phyloP scores from a whole-genome alignment of 1,139 yeast species.

The Yamadazyma friedrichii region DNA sequence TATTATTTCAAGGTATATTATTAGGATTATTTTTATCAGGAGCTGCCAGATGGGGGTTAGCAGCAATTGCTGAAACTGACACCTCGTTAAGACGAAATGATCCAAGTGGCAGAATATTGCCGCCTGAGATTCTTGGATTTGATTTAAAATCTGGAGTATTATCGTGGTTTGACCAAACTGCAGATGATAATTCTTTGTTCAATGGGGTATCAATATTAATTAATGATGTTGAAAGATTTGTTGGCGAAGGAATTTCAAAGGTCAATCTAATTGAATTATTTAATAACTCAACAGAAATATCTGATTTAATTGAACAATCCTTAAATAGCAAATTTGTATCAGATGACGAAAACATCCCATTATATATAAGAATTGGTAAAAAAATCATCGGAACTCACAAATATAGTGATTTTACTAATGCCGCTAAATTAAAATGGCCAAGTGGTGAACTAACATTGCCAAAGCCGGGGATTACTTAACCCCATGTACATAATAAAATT shows the following conservation, averaged over 20 bases:
- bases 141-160: conserved; percentile 30
- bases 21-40: conserved; percentile 84
- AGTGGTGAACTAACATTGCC: conserved; percentile 50
- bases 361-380: conserved; percentile 57
- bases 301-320: conserved; percentile 29
- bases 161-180: conserved; percentile 29
- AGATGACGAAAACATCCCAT: conserved; percentile 29
- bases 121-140: conserved; percentile 51
- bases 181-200: conserved; percentile 14
- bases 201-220: conserved; percentile 62
- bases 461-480: conserved; percentile 38
- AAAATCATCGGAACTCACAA: conserved; percentile 39
- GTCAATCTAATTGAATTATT: conserved; percentile 43
- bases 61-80: conserved; percentile 80
- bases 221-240: conserved; percentile 76
- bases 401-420: conserved; percentile 56
- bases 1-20: conserved; percentile 78
- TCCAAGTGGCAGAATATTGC: conserved; percentile 60
- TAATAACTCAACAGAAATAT: conserved; percentile 32
- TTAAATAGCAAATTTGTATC: conserved; percentile 18
- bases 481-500: no score
- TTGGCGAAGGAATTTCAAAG: conserved; percentile 46
- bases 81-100: conserved; percentile 69
- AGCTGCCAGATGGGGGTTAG: conserved; percentile 90
- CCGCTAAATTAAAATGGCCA: conserved; percentile 59